A percentile compares a stretch with the other conserved stretches of the same genome.
Evolutionary conservation across 805 yeast species (phyloP).

Genomic region (Candida insectalens): DNA sequence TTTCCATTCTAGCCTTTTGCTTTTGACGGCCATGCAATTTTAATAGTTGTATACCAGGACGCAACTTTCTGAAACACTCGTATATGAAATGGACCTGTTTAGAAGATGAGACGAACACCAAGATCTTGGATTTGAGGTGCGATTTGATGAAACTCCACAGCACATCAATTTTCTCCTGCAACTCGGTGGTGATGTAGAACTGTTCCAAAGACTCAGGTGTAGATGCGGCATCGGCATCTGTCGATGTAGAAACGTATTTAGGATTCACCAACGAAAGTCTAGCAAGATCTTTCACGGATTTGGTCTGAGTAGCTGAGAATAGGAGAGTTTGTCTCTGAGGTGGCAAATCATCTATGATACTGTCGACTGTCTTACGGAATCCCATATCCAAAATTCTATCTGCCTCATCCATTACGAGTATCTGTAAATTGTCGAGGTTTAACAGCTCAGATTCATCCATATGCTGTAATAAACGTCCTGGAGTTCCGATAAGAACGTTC

Average conservation of each 20-base stretch:
- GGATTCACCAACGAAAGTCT: constrained; percentile 65
- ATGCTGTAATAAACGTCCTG: constrained; percentile 85
- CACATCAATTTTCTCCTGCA: constrained; percentile 76
- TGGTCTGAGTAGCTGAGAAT: constrained; percentile 86
- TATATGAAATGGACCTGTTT: constrained; percentile 87
- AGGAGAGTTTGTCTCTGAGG: constrained; percentile 73
- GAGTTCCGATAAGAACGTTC: constrained; percentile 83
- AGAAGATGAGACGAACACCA: constrained; percentile 79
- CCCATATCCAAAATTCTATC: constrained; percentile 94
- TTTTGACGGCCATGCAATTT: constrained; percentile 86
- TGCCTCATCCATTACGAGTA: constrained; percentile 82
- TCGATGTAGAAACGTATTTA: constrained; percentile 39
- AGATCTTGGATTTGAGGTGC: constrained; percentile 68
- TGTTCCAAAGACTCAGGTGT: constrained; percentile 86
- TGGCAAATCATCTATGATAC: constrained; percentile 69
- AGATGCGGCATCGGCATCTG: constrained; percentile 15
- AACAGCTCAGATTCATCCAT: constrained; percentile 82
- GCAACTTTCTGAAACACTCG: constrained; percentile 77
- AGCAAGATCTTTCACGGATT: constrained; percentile 73
- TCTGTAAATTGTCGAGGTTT: constrained; percentile 64
- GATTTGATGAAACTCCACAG: constrained; percentile 81
- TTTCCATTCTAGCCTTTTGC: constrained; percentile 81
- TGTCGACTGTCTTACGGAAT: constrained; percentile 73
- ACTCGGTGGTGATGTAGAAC: constrained; percentile 59
- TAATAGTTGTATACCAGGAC: constrained; percentile 84